Base-by-base conservation (phyloP, 75 land plant species). In the Ceratopteris richardii region DNA sequence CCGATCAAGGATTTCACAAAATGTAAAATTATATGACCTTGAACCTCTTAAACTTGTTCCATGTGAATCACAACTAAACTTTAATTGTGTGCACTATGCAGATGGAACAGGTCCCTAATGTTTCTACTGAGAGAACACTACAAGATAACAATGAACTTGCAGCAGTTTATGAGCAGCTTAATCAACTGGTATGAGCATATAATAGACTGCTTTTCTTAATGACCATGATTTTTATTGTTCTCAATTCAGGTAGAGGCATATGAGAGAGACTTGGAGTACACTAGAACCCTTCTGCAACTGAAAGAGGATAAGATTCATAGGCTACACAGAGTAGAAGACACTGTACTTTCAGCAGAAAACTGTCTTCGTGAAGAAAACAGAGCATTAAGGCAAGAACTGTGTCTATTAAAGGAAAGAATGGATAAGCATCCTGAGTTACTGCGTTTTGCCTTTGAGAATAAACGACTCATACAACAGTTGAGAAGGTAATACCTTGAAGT, bases 371-470 rank as follows among this genome's bases (percentile, higher is more conserved):
- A 61, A 30, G 58, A 69, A 20, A 62, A 52, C 47, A 21, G 9
- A 43, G 24, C 64, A 19, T 43, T 61, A 12, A 23, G 18, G 22
- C 56, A 61, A 40, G 51, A 69, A 47, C 46, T 61, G n/a, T 40
- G 61, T 11, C 7, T 61, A 39, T 41, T 52, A 37, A 23, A 41
- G 16, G 40, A 54, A 2, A 53, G 64, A 0, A 43, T 48, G 36
- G 29, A 61, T 18, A 21, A 33, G 18, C 52, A 69, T 39, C 57
- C 71, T 9, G 47, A 62, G 22, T 44, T 69, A 31, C 18, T 54
- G 37, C 64, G 56, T 10, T 61, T 69, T 44, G 42, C 64, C 11
- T 9, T 69, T 33, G 71, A 69, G 19, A 69, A 69, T 24, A 40
- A 37, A 12, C 71, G 41, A 31, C 36, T 69, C 5, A 54, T 44